These are phyloP conservation scores for Athelia sp. DNA, from an alignment of 1,284 basidiomycete genomes.

Conservation along the genomic window DNA sequence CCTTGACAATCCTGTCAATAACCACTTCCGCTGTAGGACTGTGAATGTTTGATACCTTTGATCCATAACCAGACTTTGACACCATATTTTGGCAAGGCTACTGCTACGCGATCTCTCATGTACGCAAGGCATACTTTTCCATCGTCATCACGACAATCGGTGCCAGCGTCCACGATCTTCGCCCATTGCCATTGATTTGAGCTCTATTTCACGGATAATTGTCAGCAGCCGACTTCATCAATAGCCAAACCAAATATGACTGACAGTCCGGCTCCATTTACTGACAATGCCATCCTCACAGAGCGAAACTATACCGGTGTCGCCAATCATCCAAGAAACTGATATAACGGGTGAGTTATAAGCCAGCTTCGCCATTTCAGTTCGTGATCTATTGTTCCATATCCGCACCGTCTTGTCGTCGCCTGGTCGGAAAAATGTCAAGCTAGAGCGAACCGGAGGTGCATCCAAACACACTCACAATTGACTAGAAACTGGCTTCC, in stretches of 20 bases:
- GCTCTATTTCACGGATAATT: conserved; percentile 28
- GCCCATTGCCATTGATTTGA: conserved; percentile 53
- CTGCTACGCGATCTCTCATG: conserved; percentile 50
- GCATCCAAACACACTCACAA: conserved; percentile 32
- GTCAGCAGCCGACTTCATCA: conserved; percentile 1
- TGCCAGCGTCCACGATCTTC: conserved; percentile 44
- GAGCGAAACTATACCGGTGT: conserved; percentile 48
- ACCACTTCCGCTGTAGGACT: neutral
- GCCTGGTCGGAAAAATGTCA: conserved; percentile 24
- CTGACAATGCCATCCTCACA: conserved; percentile 51
- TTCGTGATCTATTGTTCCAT: conserved; percentile 29
- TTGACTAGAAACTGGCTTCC: conserved; percentile 44
- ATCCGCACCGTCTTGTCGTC: conserved; percentile 55
- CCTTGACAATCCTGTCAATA: conserved; percentile 26
- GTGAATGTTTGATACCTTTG: conserved; percentile 37
- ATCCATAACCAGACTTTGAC: conserved; percentile 63
- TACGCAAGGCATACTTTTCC: conserved; percentile 52
- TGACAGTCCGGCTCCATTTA: conserved; percentile 52
- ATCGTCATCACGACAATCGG: conserved; percentile 26
- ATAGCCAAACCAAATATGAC: conserved; percentile 13
- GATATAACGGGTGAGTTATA: conserved; percentile 38
- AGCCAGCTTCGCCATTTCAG: conserved; percentile 29
- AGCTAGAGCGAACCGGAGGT: conserved; percentile 1
- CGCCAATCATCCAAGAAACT: conserved; percentile 52
- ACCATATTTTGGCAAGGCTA: conserved; percentile 50